Evolutionary conservation across 2,329 filamentous ascomycete genomes (phyloP), one percentile per base, ranked within the genome.

Genomic region (Hymenoscyphus repandus): DNA sequence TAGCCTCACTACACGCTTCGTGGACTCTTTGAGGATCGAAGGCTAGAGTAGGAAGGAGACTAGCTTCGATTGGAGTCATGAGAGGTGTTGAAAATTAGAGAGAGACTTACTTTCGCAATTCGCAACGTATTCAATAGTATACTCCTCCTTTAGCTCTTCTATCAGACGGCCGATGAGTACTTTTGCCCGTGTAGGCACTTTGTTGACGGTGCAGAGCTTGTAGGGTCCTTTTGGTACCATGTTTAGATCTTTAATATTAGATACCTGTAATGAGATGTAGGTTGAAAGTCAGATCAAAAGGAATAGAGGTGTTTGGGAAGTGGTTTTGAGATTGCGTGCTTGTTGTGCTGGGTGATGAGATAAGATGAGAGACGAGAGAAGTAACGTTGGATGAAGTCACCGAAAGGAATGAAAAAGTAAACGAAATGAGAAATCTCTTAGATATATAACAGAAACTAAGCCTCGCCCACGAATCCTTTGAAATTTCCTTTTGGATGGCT

Each of bases 121-220:
- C 33, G 72, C 80, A 20, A 77, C 73, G 62, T 87, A 74, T 34
- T 76, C 70, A 57, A 88, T 85, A 1, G 73, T 79, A 66, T 86
- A 87, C 36, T 69, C 70, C 49, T 84, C 81, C 63, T 81, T 82
- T 31, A 88, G 67, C 11, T 74, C 75, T 50, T 84, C 79, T 10
- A 77, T 72, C 34, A 88, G 67, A 0, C 79, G 74, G 10, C 83
- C 82, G 59, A 85, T 78, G 32, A 88, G 67, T 6, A 72, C 68
- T 68, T 80, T 79, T 32, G 83, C 84, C 50, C 83, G 73, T 55
- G 85, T 82, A 0, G 83, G 83, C 1, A 77, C 80, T 1, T 77
- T 85, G 69, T 86, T 87, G 57, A 87, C 82, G 1, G 82, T 87
- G 30, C 86, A 76, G 11, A 87, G 75, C 59, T 72, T 77, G 68